Percentiles rank a stretch among this genome's conserved stretches.
These are phyloP conservation scores for Anacardium occidentale DNA, from an alignment of 345 rosid species.

Conservation along the genomic window DNA sequence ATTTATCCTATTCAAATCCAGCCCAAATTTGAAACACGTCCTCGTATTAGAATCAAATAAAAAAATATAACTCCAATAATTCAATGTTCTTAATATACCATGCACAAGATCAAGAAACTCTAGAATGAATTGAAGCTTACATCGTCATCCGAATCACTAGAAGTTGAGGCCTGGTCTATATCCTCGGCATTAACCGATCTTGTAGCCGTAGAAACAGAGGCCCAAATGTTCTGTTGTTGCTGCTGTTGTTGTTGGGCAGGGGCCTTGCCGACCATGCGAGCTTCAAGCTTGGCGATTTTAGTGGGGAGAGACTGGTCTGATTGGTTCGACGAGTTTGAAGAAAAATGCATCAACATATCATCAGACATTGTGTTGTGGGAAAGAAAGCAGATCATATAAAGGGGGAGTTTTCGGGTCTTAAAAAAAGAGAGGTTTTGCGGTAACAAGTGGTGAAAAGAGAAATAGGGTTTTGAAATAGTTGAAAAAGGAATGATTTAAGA, in stretches of 20 bases:
- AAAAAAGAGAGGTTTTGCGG: too few species aligned
- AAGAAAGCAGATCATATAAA: neutral
- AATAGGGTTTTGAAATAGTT: neutral
- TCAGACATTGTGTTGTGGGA: slow-evolving; percentile 61
- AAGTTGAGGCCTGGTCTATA: slow-evolving; percentile 46
- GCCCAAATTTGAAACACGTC: neutral
- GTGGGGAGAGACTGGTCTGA: slow-evolving; percentile 93
- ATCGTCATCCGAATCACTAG: slow-evolving; percentile 93
- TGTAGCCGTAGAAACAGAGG: slow-evolving; percentile 48
- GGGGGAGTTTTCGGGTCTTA: neutral
- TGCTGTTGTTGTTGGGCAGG: slow-evolving; percentile 43
- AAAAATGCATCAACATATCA: slow-evolving; percentile 83
- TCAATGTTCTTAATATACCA: neutral
- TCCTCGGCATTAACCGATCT: slow-evolving; percentile 47
- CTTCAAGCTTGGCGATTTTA: slow-evolving; percentile 98
- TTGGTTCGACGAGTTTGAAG: slow-evolving; percentile 94
- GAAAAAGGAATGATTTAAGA: neutral
- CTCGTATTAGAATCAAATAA: too few species aligned
- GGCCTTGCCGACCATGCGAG: slow-evolving; percentile 87
- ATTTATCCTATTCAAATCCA: neutral
- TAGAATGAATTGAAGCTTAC: slow-evolving; percentile 28
- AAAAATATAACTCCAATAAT: neutral
- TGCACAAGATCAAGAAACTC: neutral
- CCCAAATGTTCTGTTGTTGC: slow-evolving; percentile 46
- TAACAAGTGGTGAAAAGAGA: neutral